Conservation (phyloP, 2,329 filamentous ascomycete species). For the Fusarium sp. region DNA sequence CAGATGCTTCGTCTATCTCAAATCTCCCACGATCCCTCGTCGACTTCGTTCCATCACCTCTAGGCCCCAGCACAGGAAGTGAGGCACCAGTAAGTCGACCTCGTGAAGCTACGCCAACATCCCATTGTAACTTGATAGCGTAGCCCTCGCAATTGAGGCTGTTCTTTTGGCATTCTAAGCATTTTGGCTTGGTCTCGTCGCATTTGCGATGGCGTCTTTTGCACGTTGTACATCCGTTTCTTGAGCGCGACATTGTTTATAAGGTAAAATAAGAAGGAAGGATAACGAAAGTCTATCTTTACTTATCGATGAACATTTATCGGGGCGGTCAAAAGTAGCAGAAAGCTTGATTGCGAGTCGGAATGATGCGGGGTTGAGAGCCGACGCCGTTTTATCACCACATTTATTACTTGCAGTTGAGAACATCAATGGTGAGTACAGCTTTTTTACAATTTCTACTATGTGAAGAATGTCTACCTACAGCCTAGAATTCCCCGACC, state of each 20-base stretch:
- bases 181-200: conserved; percentile 38
- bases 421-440: background rate
- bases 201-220: conserved; percentile 45
- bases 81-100: conserved; percentile 23
- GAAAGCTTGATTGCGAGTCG: background rate
- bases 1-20: background rate
- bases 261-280: background rate
- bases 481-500: background rate
- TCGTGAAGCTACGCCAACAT: conserved; percentile 33
- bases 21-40: too few relatives aligned
- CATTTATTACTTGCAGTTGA: background rate
- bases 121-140: conserved; percentile 34
- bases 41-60: background rate
- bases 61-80: conserved; percentile 2
- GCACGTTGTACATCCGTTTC: conserved; percentile 39
- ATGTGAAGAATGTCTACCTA: background rate
- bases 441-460: background rate
- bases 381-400: background rate
- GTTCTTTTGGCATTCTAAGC: conserved; percentile 27
- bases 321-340: conserved; percentile 22
- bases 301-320: background rate
- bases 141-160: conserved; percentile 35
- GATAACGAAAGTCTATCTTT: too few relatives aligned
- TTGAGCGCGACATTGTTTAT: conserved; percentile 34
- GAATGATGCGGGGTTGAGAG: background rate